A percentile compares a stretch with the other conserved stretches of the same genome.
Conservation (phyloP, 2,329 filamentous ascomycete species). For the Aspergillus novoparasiticus region DNA sequence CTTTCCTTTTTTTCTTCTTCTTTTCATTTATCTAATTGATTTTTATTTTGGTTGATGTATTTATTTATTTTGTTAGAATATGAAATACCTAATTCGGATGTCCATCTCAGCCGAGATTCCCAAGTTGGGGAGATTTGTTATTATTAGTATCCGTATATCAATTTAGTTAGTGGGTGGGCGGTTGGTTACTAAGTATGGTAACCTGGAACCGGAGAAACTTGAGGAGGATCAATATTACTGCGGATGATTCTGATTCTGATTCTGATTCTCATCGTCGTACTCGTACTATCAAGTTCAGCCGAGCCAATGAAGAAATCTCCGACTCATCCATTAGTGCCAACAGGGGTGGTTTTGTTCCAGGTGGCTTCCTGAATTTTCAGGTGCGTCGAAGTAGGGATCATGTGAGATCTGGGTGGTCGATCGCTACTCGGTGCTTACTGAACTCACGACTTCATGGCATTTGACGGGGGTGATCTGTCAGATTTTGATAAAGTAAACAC, state of each 20-base stretch:
- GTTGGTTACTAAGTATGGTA: background rate
- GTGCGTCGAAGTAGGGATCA: background rate
- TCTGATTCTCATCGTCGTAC: too few relatives aligned
- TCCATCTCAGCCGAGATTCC: background rate
- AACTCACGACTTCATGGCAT: too few relatives aligned
- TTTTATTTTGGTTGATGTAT: background rate
- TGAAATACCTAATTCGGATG: background rate
- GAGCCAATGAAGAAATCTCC: slow-evolving; percentile 15
- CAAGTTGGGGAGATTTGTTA: background rate
- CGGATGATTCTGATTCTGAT: too few relatives aligned
- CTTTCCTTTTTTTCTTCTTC: too few relatives aligned
- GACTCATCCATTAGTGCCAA: background rate
- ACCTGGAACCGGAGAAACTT: background rate
- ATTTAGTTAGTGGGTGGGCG: background rate
- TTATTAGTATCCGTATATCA: background rate
- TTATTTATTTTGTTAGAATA: background rate
- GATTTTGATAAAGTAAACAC: too few relatives aligned
- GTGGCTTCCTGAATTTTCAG: background rate
- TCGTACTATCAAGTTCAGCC: background rate
- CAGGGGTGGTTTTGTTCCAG: background rate
- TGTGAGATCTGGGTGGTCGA: background rate
- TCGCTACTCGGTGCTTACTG: too few relatives aligned
- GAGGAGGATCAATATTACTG: too few relatives aligned
- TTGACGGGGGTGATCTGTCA: too few relatives aligned
- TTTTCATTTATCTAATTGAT: too few relatives aligned